Evolutionary conservation across 768 basidiomycete species (phyloP).

Genomic region (Candolleomyces aberdarensis): DNA sequence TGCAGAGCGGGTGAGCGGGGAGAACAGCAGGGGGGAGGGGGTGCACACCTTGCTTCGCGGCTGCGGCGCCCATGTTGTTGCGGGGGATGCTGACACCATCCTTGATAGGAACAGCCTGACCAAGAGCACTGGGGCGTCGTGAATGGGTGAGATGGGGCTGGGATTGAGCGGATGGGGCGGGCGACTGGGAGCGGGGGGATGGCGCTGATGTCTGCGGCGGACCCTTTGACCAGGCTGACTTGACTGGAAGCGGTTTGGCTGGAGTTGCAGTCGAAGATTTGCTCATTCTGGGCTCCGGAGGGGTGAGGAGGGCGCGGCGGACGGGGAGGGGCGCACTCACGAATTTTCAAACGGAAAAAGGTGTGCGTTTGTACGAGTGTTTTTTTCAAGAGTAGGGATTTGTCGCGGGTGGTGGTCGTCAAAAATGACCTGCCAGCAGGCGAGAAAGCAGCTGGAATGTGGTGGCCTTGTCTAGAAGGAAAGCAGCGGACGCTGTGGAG

Average conservation of each 20-base stretch:
- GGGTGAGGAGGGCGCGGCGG: constrained; percentile 13
- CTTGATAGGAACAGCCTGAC: constrained; percentile 68
- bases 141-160: constrained; percentile 55
- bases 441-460: constrained; percentile 60
- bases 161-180: constrained; percentile 54
- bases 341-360: constrained; percentile 34
- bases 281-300: constrained; percentile 71
- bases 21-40: constrained; percentile 5
- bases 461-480: constrained; percentile 38
- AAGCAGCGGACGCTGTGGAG: constrained; percentile 39
- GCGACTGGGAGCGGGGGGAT: constrained; percentile 76
- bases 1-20: constrained; percentile 22
- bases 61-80: constrained; percentile 55
- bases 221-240: constrained; percentile 91
- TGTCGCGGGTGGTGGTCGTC: constrained; percentile 48
- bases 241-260: constrained; percentile 61
- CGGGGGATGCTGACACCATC: constrained; percentile 76
- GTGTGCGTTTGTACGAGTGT: too few relatives aligned
- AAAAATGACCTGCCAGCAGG: constrained; percentile 92
- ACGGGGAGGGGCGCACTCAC: constrained; percentile 25
- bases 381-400: too few relatives aligned
- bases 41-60: constrained; percentile 62
- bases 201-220: constrained; percentile 66
- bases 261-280: constrained; percentile 77
- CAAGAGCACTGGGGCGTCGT: constrained; percentile 73